Conservation (phyloP, 306 rosid species). For the Rosa multiflora region DNA sequence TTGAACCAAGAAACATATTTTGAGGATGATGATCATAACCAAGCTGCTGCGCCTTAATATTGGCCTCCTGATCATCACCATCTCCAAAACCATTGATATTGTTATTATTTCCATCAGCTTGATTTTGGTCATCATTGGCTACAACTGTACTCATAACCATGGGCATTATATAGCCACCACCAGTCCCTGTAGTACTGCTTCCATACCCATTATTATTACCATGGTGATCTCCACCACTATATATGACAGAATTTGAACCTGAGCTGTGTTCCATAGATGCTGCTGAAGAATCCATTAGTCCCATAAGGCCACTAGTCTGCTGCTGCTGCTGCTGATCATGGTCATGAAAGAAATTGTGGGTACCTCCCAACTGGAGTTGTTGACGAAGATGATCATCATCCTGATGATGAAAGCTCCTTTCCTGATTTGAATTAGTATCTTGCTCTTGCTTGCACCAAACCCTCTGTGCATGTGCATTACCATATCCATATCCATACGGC, state of each 20-base stretch:
- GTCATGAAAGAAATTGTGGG: conserved; percentile 65
- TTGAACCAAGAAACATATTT: conserved; percentile 33
- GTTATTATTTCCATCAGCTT: conserved; percentile 24
- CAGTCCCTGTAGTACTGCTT: neutral
- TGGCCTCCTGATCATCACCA: conserved; percentile 26
- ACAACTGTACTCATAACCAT: conserved; percentile 30
- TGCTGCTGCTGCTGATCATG: conserved; percentile 19
- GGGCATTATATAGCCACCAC: conserved; percentile 45
- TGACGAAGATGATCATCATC: conserved; percentile 36
- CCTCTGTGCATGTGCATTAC: conserved; percentile 34
- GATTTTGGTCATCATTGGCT: conserved; percentile 27
- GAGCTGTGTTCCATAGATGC: conserved; percentile 69
- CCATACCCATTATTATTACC: conserved; percentile 19
- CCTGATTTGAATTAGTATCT: conserved; percentile 25
- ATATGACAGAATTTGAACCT: conserved; percentile 45
- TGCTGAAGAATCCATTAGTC: conserved; percentile 38
- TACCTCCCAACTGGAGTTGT: conserved; percentile 46
- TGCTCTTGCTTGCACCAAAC: conserved; percentile 85
- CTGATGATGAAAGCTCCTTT: conserved; percentile 14
- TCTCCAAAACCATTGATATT: neutral
- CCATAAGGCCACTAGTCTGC: conserved; percentile 34
- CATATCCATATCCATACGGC: conserved; percentile 8
- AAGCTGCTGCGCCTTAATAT: conserved; percentile 20
- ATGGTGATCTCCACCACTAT: conserved; percentile 13
- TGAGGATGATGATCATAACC: conserved; percentile 32